A percentile compares a stretch with the other conserved stretches of the same genome.
Conservation (phyloP, 192 early-diverging fungal genomes). For the Coemansia sp. region DNA sequence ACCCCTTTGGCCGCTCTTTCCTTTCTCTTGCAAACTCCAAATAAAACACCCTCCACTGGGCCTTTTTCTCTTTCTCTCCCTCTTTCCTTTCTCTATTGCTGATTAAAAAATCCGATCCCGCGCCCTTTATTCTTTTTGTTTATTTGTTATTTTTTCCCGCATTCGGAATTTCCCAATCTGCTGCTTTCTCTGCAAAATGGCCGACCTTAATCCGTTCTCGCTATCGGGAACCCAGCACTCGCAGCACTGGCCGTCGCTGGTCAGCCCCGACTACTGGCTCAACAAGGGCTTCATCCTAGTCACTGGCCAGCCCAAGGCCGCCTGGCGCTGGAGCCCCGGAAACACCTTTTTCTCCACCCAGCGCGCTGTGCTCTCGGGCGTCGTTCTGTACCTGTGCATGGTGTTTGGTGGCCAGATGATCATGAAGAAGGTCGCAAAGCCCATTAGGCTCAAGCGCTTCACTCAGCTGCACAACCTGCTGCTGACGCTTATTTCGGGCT, state of each 20-base stretch:
- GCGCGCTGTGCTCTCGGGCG: conserved; percentile 46
- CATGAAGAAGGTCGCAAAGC: conserved; percentile 58
- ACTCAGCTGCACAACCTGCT: conserved; percentile 79
- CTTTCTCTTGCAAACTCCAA: neutral
- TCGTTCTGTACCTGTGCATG: conserved; percentile 66
- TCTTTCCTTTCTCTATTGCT: neutral
- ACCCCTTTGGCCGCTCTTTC: neutral
- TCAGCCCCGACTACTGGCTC: conserved; percentile 55
- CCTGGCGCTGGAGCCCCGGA: conserved; percentile 53
- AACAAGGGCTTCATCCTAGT: conserved; percentile 42
- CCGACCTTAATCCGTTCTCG: conserved; percentile 46
- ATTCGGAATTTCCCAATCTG: too few species aligned
- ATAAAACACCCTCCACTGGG: neutral
- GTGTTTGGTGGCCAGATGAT: conserved; percentile 76
- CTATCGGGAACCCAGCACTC: conserved; percentile 47
- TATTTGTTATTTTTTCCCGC: neutral
- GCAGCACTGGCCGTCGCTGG: conserved; percentile 53
- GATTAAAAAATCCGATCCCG: neutral
- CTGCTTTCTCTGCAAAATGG: too few species aligned
- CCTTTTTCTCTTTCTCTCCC: neutral
- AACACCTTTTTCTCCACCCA: conserved; percentile 47
- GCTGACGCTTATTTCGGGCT: conserved; percentile 69
- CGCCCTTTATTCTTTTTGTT: conserved; percentile 2
- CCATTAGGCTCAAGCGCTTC: conserved; percentile 58
- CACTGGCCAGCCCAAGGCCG: conserved; percentile 50